phyloP scores from a whole-genome alignment of 257 asterid genomes.

The Gentiana macrophylla region DNA sequence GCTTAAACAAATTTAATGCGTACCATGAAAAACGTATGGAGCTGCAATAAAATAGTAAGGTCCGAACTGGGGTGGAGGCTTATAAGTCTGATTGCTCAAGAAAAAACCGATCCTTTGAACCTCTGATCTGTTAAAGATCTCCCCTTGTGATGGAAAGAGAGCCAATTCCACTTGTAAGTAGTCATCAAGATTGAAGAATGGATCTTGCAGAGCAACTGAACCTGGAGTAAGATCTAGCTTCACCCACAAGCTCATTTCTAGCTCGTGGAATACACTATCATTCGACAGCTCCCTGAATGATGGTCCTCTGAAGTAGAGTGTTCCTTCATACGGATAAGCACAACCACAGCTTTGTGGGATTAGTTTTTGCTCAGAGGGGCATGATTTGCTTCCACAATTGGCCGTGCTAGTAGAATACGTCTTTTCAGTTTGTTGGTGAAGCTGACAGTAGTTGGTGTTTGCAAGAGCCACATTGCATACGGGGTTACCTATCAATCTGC shows the following conservation, averaged over 20 bases:
- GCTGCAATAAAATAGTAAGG: too few relatives aligned
- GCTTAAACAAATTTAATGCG: too few relatives aligned
- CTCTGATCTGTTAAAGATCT: too few relatives aligned
- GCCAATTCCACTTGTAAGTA: conserved; percentile 66
- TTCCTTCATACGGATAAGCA: conserved; percentile 75
- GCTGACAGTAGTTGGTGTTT: conserved; percentile 56
- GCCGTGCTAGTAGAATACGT: conserved; percentile 65
- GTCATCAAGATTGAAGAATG: conserved; percentile 54
- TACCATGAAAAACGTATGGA: too few relatives aligned
- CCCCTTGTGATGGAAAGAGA: conserved; percentile 39
- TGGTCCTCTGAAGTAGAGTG: conserved; percentile 75
- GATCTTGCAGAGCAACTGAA: conserved; percentile 52
- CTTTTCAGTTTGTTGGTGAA: conserved; percentile 41
- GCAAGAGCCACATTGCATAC: conserved; percentile 48
- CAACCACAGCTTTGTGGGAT: conserved; percentile 74
- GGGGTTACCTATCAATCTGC: conserved; percentile 80
- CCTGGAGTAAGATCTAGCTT: conserved; percentile 58
- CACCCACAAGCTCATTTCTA: conserved; percentile 76
- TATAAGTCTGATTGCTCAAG: too few relatives aligned
- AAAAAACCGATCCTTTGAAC: too few relatives aligned
- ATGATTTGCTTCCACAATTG: conserved; percentile 62
- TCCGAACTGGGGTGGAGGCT: too few relatives aligned
- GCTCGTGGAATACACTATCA: conserved; percentile 46
- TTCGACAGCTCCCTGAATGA: conserved; percentile 60
- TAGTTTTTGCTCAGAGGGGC: conserved; percentile 47